Percentiles rank a stretch among this genome's conserved stretches.
phyloP scores from a whole-genome alignment of 2,329 filamentous ascomycete genomes.

The Ophiostoma angusticollis region DNA sequence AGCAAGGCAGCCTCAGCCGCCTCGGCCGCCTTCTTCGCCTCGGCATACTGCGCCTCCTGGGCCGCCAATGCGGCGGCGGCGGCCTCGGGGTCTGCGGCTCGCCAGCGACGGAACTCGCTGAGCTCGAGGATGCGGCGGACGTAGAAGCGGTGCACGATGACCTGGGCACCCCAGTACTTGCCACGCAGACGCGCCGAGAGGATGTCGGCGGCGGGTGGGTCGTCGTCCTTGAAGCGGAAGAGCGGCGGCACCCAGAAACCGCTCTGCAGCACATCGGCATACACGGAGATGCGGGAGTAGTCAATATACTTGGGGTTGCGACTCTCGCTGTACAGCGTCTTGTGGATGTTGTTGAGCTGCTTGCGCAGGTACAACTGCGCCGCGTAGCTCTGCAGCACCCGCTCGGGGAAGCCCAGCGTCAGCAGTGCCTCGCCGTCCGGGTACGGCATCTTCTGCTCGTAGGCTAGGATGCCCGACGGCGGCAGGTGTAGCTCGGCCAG shows the following conservation, averaged over 20 bases:
- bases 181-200: slow-evolving; percentile 73
- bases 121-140: slow-evolving; percentile 43
- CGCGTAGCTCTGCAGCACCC: slow-evolving; percentile 46
- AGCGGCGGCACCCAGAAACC: slow-evolving; percentile 33
- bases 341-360: slow-evolving; percentile 50
- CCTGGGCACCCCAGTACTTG: slow-evolving; percentile 87
- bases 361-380: slow-evolving; percentile 53
- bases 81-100: no score
- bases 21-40: background rate
- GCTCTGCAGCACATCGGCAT: slow-evolving; percentile 18
- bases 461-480: slow-evolving; percentile 47
- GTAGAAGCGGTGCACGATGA: slow-evolving; percentile 79
- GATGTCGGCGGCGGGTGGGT: slow-evolving; percentile 62
- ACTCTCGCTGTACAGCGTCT: slow-evolving; percentile 34
- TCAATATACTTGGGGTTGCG: slow-evolving; percentile 15
- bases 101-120: slow-evolving; percentile 10
- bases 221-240: slow-evolving; percentile 42
- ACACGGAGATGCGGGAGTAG: slow-evolving; percentile 33
- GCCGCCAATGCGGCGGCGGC: no score
- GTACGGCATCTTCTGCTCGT: slow-evolving; percentile 52
- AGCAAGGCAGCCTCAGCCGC: no score
- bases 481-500: slow-evolving; percentile 67
- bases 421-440: slow-evolving; percentile 41
- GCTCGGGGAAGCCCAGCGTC: slow-evolving; percentile 29
- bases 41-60: slow-evolving; percentile 9